phyloP scores from a whole-genome alignment of 164 flowering plant species.

The Vitis cinerea region DNA sequence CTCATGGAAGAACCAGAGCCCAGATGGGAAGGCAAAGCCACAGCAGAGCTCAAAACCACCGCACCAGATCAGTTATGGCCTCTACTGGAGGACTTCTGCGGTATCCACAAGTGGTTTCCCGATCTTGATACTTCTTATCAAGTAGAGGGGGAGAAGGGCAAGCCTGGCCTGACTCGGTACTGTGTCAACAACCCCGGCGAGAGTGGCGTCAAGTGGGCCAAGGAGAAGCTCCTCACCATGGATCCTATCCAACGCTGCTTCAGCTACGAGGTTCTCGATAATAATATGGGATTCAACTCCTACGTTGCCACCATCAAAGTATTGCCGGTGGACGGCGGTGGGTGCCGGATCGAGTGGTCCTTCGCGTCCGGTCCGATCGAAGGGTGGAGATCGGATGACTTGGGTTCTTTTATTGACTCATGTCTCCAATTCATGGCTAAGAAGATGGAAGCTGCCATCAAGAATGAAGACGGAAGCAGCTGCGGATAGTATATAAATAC shows the following conservation, averaged over 20 bases:
- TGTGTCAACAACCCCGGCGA: neutral
- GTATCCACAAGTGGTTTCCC: conserved; percentile 14
- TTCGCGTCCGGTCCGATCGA: conserved; percentile 44
- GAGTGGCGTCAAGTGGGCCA: conserved; percentile 26
- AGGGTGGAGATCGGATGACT: conserved; percentile 36
- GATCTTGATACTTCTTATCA: conserved; percentile 1
- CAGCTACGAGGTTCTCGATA: conserved; percentile 49
- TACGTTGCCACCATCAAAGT: conserved; percentile 37
- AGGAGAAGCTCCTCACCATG: conserved; percentile 38
- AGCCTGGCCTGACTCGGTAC: conserved; percentile 15
- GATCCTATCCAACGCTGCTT: conserved; percentile 32
- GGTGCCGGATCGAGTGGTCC: conserved; percentile 55
- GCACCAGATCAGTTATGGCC: conserved; percentile 20
- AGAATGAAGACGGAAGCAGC: too few relatives aligned
- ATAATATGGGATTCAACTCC: conserved; percentile 40
- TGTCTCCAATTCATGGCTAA: conserved; percentile 29
- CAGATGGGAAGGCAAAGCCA: conserved; percentile 20
- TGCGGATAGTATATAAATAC: too few relatives aligned
- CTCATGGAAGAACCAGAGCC: neutral
- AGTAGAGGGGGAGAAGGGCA: conserved; percentile 9
- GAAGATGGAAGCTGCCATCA: conserved; percentile 26
- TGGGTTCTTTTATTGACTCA: conserved; percentile 19
- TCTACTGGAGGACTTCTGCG: conserved; percentile 18
- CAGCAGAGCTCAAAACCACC: conserved; percentile 5
- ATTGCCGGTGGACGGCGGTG: conserved; percentile 14